Base-by-base conservation (phyloP, 352 stramenopile species). In the Globisporangium megalacanthum region DNA sequence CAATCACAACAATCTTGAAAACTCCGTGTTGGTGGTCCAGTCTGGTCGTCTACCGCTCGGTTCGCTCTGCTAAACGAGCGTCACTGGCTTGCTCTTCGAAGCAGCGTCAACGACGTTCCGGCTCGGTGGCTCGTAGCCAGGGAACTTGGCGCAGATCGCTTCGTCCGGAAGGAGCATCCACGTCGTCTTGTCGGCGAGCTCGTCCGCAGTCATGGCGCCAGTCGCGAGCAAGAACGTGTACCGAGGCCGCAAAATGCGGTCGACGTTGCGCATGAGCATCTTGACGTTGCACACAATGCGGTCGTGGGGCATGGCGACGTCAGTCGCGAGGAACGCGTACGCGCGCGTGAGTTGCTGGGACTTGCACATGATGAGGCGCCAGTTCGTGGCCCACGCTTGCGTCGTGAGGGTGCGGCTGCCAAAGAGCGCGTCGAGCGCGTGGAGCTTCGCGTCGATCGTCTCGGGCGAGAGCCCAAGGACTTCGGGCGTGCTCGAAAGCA, bases 331-430 rank as follows among this genome's bases (percentile, higher is more conserved):
- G 42, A 64, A 89, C 20, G 64, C 46, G 54, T 77, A 76, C 20
- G 78, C 64, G 17, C 61, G 66, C 13, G 60, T 58, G n/a, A 89
- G 60, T 41, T 67, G 49, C 35, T 56, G 56, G 5, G 69, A 54
- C 61, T 80, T 88, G 64, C 58, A 65, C 75, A 86, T 88, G 36
- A 88, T 64, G 20, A 88, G 56, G 42, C 72, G 73, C 14, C 62
- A 56, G 31, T 68, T 74, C 1, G 36, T 41, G 5, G 59, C 8
- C 61, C 77, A 72, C 22, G 72, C 39, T 2, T 31, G 15, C 6
- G 60, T 29, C 0, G 60, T 72, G 29, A 49, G 51, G 6, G 65
- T 65, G 9, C 52, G 36, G 3, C n/a, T 33, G 13, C 79, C 76
- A 49, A 83, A 74, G 37, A 83, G 59, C 15, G 68, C 58, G 17